Evolutionary conservation across 1,284 basidiomycete species (phyloP).

Genomic region (Sporisorium reilianum): DNA sequence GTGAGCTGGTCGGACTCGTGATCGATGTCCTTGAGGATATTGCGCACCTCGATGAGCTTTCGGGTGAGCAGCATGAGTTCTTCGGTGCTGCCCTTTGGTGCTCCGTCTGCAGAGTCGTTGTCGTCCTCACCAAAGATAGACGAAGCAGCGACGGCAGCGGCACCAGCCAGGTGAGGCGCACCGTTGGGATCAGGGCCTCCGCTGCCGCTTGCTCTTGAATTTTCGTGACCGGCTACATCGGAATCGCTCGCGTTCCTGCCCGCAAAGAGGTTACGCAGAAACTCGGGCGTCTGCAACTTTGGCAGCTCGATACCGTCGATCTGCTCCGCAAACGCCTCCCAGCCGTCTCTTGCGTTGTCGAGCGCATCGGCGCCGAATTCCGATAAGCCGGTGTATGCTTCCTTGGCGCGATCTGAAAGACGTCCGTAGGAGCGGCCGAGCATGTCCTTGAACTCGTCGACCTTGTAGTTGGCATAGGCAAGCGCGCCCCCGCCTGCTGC

Average conservation of each 20-base stretch:
- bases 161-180: slow-evolving; percentile 32
- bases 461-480: slow-evolving; percentile 67
- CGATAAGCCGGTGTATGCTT: slow-evolving; percentile 51
- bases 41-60: slow-evolving; percentile 95
- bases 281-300: slow-evolving; percentile 44
- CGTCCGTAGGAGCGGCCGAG: slow-evolving; percentile 41
- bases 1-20: slow-evolving; percentile 85
- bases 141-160: slow-evolving; percentile 52
- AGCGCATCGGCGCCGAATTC: slow-evolving; percentile 49
- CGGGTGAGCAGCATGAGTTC: slow-evolving; percentile 88
- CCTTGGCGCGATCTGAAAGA: slow-evolving; percentile 41
- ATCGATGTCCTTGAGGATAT: slow-evolving; percentile 92
- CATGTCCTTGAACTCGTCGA: slow-evolving; percentile 59
- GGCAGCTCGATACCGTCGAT: slow-evolving; percentile 49
- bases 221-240: slow-evolving; percentile 12
- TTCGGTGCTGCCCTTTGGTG: slow-evolving; percentile 40
- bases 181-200: slow-evolving; percentile 36
- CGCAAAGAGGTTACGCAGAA: slow-evolving; percentile 42
- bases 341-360: slow-evolving; percentile 45
- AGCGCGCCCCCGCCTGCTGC: slow-evolving; percentile 63
- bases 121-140: slow-evolving; percentile 46
- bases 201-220: slow-evolving; percentile 9
- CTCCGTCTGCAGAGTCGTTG: slow-evolving; percentile 8
- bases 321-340: slow-evolving; percentile 41
- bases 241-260: slow-evolving; percentile 11